phyloP scores from a whole-genome alignment of 2,329 filamentous ascomycete genomes.

The Monosporascus cannonballus region DNA sequence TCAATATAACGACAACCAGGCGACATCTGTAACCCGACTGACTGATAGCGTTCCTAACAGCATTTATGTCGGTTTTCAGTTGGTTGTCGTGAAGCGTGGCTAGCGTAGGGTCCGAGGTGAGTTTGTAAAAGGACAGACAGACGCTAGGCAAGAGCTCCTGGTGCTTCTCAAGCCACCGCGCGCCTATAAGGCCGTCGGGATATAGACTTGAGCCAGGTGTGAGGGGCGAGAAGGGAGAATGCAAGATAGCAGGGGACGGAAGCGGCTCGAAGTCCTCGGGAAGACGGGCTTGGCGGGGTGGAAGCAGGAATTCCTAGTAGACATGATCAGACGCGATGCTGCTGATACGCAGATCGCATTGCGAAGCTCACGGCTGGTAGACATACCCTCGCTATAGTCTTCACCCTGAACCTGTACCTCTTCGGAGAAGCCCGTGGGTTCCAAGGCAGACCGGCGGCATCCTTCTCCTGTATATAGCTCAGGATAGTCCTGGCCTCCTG shows the following conservation, averaged over 20 bases:
- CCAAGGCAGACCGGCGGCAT: constrained; percentile 63
- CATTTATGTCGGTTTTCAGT: constrained; percentile 80
- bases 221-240: constrained; percentile 87
- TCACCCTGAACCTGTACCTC: constrained; percentile 61
- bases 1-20: constrained; percentile 71
- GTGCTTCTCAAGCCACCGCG: constrained; percentile 82
- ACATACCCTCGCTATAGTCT: constrained; percentile 75
- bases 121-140: constrained; percentile 73
- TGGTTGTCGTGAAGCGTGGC: constrained; percentile 79
- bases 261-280: constrained; percentile 45
- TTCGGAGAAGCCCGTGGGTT: constrained; percentile 48
- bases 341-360: neutral
- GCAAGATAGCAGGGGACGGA: constrained; percentile 52
- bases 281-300: constrained; percentile 50
- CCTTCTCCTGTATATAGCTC: constrained; percentile 58
- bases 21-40: constrained; percentile 72
- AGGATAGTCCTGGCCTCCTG: constrained; percentile 60
- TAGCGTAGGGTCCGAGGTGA: constrained; percentile 66
- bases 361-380: constrained; percentile 8
- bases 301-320: constrained; percentile 47
- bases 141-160: constrained; percentile 76
- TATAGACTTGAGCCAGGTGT: constrained; percentile 78
- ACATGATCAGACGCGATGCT: constrained; percentile 13
- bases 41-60: constrained; percentile 60
- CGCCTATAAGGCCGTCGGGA: constrained; percentile 81